Evolutionary conservation across 2,329 filamentous ascomycete genomes (phyloP).

Genomic region (Aspergillus puulaauensis): DNA sequence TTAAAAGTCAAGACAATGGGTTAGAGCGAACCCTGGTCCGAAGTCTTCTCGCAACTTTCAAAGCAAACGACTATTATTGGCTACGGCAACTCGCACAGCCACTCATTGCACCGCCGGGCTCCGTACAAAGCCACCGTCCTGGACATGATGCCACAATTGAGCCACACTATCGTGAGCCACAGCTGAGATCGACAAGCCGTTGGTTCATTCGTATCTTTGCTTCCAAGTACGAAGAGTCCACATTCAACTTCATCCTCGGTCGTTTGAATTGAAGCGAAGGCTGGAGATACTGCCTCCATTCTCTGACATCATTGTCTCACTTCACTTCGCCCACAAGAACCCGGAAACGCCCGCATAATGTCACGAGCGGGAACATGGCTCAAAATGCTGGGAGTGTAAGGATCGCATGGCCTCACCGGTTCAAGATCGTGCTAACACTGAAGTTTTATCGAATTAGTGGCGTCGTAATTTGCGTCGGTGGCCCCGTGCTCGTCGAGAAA

Average conservation of each 20-base stretch:
- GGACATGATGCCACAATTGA: neutral
- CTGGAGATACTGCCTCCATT: neutral
- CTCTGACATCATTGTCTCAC: constrained; percentile 9
- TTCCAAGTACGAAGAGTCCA: neutral
- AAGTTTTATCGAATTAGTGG: constrained; percentile 55
- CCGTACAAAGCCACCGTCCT: neutral
- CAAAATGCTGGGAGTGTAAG: constrained; percentile 73
- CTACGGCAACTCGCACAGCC: neutral
- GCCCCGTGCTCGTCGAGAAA: constrained; percentile 78
- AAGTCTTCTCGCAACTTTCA: neutral
- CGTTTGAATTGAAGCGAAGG: neutral
- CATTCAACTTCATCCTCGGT: neutral
- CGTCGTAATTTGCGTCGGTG: constrained; percentile 71
- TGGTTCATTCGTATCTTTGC: neutral
- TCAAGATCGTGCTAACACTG: neutral
- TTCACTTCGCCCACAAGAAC: neutral
- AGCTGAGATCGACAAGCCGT: constrained; percentile 4
- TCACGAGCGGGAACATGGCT: constrained; percentile 49
- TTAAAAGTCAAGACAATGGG: neutral
- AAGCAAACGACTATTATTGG: neutral
- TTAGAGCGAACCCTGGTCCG: neutral
- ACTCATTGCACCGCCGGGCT: neutral
- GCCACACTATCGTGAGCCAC: neutral
- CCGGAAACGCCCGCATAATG: constrained; percentile 36
- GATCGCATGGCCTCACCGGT: neutral